Conservation (phyloP, 2,329 filamentous ascomycete genomes). For the Blastomyces gilchristii region DNA sequence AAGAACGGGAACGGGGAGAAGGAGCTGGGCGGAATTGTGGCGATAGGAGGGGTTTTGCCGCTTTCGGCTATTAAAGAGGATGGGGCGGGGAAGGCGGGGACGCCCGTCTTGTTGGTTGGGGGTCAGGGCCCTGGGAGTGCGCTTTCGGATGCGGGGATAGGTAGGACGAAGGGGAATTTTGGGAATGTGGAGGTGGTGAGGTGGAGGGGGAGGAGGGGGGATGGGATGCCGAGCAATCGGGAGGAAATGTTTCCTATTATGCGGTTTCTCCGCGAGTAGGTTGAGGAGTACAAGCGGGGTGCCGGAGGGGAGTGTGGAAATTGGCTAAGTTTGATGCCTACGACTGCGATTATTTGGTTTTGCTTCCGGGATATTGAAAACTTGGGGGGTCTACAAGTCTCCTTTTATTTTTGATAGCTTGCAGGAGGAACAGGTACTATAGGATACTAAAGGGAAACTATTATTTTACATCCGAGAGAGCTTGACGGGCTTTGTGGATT, state of each 20-base stretch:
- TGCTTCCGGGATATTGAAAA: background rate
- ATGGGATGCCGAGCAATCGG: constrained; percentile 70
- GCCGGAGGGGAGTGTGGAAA: constrained; percentile 37
- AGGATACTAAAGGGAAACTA: background rate
- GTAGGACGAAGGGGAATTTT: constrained; percentile 57
- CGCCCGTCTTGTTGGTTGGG: constrained; percentile 35
- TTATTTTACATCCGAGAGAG: constrained; percentile 31
- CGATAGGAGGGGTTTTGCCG: constrained; percentile 35
- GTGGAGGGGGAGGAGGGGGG: constrained; percentile 59
- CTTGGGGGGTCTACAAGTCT: background rate
- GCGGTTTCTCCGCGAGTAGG: constrained; percentile 53
- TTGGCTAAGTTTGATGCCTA: constrained; percentile 20
- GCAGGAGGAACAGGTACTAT: constrained; percentile 15
- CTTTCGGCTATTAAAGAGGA: constrained; percentile 23
- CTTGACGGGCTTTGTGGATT: constrained; percentile 39
- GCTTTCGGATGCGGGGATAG: constrained; percentile 53
- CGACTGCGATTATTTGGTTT: background rate
- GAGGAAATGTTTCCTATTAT: constrained; percentile 88
- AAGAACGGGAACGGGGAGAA: constrained; percentile 9
- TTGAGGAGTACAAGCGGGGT: constrained; percentile 37
- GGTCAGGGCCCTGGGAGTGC: constrained; percentile 34
- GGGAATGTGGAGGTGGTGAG: constrained; percentile 55
- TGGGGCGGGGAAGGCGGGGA: constrained; percentile 25
- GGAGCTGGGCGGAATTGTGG: constrained; percentile 32
- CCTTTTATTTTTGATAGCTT: constrained; percentile 1